Base-by-base conservation (phyloP, 2,329 filamentous ascomycete genomes). In the Botrytis cinerea region DNA sequence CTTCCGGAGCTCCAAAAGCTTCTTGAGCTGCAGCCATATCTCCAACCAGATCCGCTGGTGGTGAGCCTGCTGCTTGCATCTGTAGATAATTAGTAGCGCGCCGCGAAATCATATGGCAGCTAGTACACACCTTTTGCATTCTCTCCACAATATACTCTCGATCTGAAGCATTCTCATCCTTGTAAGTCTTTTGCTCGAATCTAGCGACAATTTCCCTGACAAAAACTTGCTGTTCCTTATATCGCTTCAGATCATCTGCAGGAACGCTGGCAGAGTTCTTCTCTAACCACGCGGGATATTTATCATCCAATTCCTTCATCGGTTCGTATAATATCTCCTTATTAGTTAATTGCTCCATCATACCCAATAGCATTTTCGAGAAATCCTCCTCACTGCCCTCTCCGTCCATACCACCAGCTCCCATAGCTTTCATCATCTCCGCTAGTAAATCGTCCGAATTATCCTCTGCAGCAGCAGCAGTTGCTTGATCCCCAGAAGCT, bases 311-410 rank as follows among this genome's bases (percentile, higher is more conserved):
- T 83, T 99, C 96, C 85, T 97, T 97, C 94, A 99, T 98, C 3
- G 96, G 96, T 84, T 99, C 95, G 81, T 98, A 98, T 69, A 99
- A 84, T 76, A 99, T 98, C 78, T 98, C 96, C 85, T 97, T 98
- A 83, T 97, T 97, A 5, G 96, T 98, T 76, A 99, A 87, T 83
- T 99, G 95, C 84, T 98, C 94, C 95, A 99, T 98, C 94, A 98
- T 97, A 71, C 93, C 93, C 87, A 97, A 90, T 74, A 99, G 88
- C 90, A 98, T 94, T 84, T 97, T 95, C 73, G 93, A 94, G 79
- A 98, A 93, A 78, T 97, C 94, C 78, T 96, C 94, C 73, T 98
- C 94, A 74, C 85, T 85, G 22, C 85, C 86, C 48, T 85, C 86
- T 2, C 85, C 87, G 16, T 88, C 91, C 74, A 86, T 80, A 38